Evolutionary conservation across 805 yeast genomes (phyloP).

Genomic region (Wickerhamomyces rabaulensis): DNA sequence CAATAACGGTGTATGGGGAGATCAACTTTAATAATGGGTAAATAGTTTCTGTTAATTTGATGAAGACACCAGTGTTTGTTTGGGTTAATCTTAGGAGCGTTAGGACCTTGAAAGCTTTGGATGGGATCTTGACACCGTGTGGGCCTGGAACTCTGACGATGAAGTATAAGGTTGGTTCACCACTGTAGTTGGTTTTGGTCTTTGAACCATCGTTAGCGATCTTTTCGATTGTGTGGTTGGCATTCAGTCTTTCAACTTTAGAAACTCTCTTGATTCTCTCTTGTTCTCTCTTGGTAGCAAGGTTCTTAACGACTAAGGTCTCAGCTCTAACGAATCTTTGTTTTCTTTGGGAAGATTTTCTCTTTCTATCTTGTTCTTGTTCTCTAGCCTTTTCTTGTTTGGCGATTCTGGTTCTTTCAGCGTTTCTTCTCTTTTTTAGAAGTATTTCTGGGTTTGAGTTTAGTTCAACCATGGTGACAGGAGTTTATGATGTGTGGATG

Average conservation of each 20-base stretch:
- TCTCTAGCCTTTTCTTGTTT: constrained; percentile 62
- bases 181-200: constrained; percentile 33
- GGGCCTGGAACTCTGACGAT: constrained; percentile 67
- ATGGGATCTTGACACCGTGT: constrained; percentile 58
- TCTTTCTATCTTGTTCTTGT: constrained; percentile 41
- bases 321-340: constrained; percentile 70
- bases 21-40: constrained; percentile 61
- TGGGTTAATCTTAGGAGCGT: constrained; percentile 54
- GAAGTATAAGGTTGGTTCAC: constrained; percentile 49
- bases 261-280: constrained; percentile 63
- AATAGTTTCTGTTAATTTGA: constrained; percentile 55
- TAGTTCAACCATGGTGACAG: constrained; percentile 29
- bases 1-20: constrained; percentile 69
- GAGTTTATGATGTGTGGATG: neutral
- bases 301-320: constrained; percentile 59
- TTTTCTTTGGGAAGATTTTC: constrained; percentile 36
- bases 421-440: constrained; percentile 72
- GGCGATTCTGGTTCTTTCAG: constrained; percentile 66
- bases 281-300: constrained; percentile 61
- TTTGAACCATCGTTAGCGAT: constrained; percentile 27
- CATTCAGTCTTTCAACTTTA: constrained; percentile 37
- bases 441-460: constrained; percentile 74
- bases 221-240: constrained; percentile 28
- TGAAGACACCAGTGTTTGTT: constrained; percentile 65
- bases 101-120: constrained; percentile 55